Evolutionary conservation across 345 rosid genomes (phyloP).

Genomic region (Arabis alpina): DNA sequence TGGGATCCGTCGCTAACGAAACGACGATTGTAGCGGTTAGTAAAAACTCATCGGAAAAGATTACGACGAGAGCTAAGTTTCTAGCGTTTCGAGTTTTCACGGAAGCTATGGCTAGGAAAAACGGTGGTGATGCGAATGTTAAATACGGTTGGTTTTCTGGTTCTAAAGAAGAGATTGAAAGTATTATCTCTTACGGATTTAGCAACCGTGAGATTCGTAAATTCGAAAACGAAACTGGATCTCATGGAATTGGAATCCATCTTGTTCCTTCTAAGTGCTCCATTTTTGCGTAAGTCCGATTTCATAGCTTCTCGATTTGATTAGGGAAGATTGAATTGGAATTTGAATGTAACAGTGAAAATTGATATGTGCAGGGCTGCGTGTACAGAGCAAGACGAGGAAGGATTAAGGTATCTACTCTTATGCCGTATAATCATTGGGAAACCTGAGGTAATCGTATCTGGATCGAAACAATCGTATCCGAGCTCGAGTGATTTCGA

Average conservation of each 20-base stretch:
- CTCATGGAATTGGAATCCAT: constrained; percentile 47
- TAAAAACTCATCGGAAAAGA: constrained; percentile 38
- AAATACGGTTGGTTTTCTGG: constrained; percentile 52
- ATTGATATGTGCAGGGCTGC: constrained; percentile 26
- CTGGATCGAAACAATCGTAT: constrained; percentile 55
- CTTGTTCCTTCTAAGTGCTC: constrained; percentile 39
- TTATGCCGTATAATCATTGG: constrained; percentile 79
- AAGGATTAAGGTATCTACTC: constrained; percentile 68
- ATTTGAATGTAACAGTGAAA: constrained; percentile 26
- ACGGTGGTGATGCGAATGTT: constrained; percentile 50
- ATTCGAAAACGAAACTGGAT: not conserved
- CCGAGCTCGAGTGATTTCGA: constrained; percentile 72
- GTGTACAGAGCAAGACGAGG: constrained; percentile 43
- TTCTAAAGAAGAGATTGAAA: constrained; percentile 45
- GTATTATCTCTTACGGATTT: constrained; percentile 51
- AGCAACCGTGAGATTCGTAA: constrained; percentile 4
- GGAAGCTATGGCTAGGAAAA: constrained; percentile 48
- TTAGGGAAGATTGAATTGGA: not conserved
- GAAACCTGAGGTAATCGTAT: constrained; percentile 54
- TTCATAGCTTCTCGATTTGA: not conserved
- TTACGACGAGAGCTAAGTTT: constrained; percentile 44
- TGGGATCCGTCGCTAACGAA: constrained; percentile 38
- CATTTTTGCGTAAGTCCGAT: constrained; percentile 44
- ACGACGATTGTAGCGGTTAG: constrained; percentile 47
- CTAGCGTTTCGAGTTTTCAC: constrained; percentile 39